Evolutionary conservation across 2,329 filamentous ascomycete genomes (phyloP), one percentile per base, ranked within the genome.

Genomic region (Xylaria sp.): DNA sequence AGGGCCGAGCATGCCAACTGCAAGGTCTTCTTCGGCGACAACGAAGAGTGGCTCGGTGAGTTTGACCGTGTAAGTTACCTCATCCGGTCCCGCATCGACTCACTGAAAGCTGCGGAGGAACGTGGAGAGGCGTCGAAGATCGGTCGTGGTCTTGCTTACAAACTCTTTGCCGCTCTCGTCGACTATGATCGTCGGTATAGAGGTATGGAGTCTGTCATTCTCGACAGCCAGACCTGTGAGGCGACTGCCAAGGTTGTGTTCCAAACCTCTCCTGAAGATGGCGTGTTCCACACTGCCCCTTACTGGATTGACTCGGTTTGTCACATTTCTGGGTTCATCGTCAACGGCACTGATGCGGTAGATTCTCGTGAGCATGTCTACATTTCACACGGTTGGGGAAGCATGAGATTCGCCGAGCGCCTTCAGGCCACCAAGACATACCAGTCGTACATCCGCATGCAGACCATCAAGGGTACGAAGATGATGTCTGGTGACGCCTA

Each of bases 131-230:
- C 88, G 34, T 88, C 89, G 71, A 88, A 89, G 75, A 83, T 92
- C 63, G 83, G 88, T 54, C 85, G 88, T 30, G 88, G 88, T 39
- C 83, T 92, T 76, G 87, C 88, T 11, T 94, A 94, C 80, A 92
- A 92, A 75, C 80, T 84, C 0, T 84, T 84, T 66, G 67, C 72
- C 9, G 78, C 80, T 48, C 73, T 86, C 0, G 83, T 86, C 4
- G 81, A 85, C 66, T 87, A 85, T 63, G 75, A 78, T 13, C 71
- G 69, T 7, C 76, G 76, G 44, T 87, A 83, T 69, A 77, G 76
- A 55, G 83, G 82, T 23, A 85, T 86, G 74, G 78, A 84, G 46
- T 80, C 83, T 57, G 81, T 86, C 5, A 78, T 85, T 42, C 74
- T 86, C 5, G 75, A 80, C 67, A 80, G 78, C 64, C 75, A 83